A percentile compares a stretch with the other conserved stretches of the same genome.
phyloP scores from a whole-genome alignment of 805 yeast genomes.

The Schwanniomyces occidentalis region DNA sequence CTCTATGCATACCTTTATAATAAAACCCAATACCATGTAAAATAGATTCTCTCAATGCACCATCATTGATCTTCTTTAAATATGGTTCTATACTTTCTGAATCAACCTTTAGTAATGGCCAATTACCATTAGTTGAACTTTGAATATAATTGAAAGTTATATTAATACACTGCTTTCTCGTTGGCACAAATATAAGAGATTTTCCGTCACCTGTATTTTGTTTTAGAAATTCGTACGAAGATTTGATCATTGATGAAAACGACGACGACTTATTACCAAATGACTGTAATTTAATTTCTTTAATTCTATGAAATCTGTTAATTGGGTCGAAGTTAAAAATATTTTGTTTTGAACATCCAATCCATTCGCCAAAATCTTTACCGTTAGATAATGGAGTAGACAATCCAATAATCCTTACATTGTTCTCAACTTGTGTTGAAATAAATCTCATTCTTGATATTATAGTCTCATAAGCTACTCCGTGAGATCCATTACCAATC shows the following conservation, averaged over 20 bases:
- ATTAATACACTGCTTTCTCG: slow-evolving; percentile 54
- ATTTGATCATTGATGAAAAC: slow-evolving; percentile 51
- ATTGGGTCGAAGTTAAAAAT: slow-evolving; percentile 71
- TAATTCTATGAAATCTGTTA: slow-evolving; percentile 56
- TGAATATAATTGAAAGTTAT: slow-evolving; percentile 47
- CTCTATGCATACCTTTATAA: slow-evolving; percentile 54
- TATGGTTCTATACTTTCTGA: slow-evolving; percentile 39
- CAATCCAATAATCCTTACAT: slow-evolving; percentile 64
- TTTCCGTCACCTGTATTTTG: slow-evolving; percentile 17
- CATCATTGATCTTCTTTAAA: slow-evolving; percentile 48
- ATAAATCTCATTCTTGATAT: slow-evolving; percentile 73
- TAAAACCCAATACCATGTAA: slow-evolving; percentile 63
- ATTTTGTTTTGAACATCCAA: slow-evolving; percentile 63
- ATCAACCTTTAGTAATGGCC: slow-evolving; percentile 42
- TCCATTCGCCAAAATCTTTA: slow-evolving; percentile 81
- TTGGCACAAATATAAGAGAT: slow-evolving; percentile 57
- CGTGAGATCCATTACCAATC: slow-evolving; percentile 57
- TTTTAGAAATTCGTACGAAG: slow-evolving; percentile 45
- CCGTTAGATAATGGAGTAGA: slow-evolving; percentile 72
- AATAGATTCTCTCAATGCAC: slow-evolving; percentile 43
- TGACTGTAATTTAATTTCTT: slow-evolving; percentile 55
- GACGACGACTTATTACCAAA: slow-evolving; percentile 51
- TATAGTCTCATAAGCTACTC: slow-evolving; percentile 66
- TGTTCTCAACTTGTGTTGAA: slow-evolving; percentile 59
- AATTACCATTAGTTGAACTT: slow-evolving; percentile 34